Evolutionary conservation across 345 rosid species (phyloP), one percentile per base, ranked within the genome.

Genomic region (Syzygium grande): DNA sequence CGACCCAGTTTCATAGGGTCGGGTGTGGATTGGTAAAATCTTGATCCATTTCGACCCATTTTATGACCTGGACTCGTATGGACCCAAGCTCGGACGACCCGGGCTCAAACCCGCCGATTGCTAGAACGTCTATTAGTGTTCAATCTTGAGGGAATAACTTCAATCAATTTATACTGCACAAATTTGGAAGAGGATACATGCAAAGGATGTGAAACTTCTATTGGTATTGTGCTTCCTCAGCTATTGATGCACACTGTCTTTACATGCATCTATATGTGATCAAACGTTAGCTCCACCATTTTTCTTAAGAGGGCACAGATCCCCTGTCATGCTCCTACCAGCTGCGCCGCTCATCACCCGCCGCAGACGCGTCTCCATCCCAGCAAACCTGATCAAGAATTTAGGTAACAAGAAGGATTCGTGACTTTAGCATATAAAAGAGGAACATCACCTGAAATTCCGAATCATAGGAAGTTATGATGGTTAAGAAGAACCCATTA

Each of bases 401-500:
- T 34, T 9, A 73, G 46, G 80, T 34, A 19, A 73, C 80, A 4
- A 46, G 46, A 73, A 73, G 80, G 10, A 34, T 73, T 17, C 9
- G 23, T 11, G 9, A 34, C 80, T 21, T 34, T 10, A 73, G 23
- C 46, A 73, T 11, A 34, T 34, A 34, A 34, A 17, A 13, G 10
- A 73, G 46, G 46, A 34, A 51, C 52, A 51, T 51, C 61, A 5
- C 80, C 80, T 34, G 43, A 34, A 68, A 34, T 68, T 9, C 25
- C 80, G 49, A 2, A 34, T 19, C 46, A 17, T 2, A 30, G 78
- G 78, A 65, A 65, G 78, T 65, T 30, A 7, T 65, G 78, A 16
- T 73, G 16, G 89, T 41, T 77, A 53, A 85, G 87, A 79, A 61
- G 46, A 22, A 52, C 22, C 30, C 55, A 15, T 27, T 63, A 73